A percentile compares a stretch with the other conserved stretches of the same genome.
Evolutionary conservation across 179 eudicot species (phyloP).

Genomic region (Gypsophila paniculata): DNA sequence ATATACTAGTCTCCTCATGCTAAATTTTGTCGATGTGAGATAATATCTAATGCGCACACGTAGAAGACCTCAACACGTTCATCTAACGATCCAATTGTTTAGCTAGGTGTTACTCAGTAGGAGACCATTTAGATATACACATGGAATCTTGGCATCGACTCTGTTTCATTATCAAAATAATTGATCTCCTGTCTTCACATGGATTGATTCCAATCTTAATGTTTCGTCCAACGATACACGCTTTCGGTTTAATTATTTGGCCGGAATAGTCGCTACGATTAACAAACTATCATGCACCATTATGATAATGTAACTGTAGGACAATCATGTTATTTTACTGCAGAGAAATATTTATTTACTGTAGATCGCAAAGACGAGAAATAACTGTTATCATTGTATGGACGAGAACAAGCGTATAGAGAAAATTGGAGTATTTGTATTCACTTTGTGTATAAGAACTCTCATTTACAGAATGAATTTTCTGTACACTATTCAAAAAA

Average conservation of each 20-base stretch:
- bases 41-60: too few relatives aligned
- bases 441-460: slow-evolving; percentile 13
- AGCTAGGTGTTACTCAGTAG: slow-evolving; percentile 10
- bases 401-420: neutral
- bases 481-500: neutral
- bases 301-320: neutral
- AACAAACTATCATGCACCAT: neutral
- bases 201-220: slow-evolving; percentile 10
- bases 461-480: slow-evolving; percentile 12
- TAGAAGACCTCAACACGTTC: neutral
- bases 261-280: neutral
- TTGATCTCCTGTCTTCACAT: neutral
- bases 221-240: neutral
- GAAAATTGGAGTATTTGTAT: slow-evolving; percentile 16
- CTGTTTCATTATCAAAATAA: neutral
- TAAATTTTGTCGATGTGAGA: too few relatives aligned
- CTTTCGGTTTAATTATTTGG: slow-evolving; percentile 5
- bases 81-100: slow-evolving; percentile 1
- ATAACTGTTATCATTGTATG: neutral
- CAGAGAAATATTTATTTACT: too few relatives aligned
- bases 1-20: too few relatives aligned
- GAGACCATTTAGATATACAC: slow-evolving; percentile 4
- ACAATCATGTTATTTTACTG: neutral
- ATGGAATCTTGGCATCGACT: slow-evolving; percentile 5
- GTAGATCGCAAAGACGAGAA: neutral